These are phyloP conservation scores for Erigeron philadelphicus DNA, from an alignment of 140 eudicot species.

Conservation along the genomic window DNA sequence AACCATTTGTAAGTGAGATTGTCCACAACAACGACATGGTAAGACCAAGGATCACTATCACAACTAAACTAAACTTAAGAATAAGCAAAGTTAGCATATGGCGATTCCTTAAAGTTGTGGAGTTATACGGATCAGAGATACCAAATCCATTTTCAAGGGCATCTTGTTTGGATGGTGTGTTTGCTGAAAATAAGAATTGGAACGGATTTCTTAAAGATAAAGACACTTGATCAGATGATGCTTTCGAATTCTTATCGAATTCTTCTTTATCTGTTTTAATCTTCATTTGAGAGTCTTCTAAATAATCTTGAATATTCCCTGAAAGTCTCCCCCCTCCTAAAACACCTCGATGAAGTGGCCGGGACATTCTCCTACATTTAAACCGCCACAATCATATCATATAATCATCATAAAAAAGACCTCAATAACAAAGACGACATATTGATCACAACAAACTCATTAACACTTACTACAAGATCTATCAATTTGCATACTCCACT, in stretches of 20 bases:
- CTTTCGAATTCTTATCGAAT: constrained; percentile 30
- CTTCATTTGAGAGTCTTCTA: constrained; percentile 80
- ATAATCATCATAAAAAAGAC: neutral
- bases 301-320: constrained; percentile 51
- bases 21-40: constrained; percentile 85
- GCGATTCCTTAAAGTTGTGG: constrained; percentile 48
- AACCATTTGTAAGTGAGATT: constrained; percentile 48
- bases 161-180: constrained; percentile 43
- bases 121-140: constrained; percentile 49
- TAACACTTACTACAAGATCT: constrained; percentile 15
- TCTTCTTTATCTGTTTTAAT: constrained; percentile 69
- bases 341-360: constrained; percentile 79
- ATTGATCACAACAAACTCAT: neutral
- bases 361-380: constrained; percentile 65
- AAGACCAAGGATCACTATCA: constrained; percentile 68
- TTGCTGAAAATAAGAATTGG: constrained; percentile 47
- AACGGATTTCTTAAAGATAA: constrained; percentile 53
- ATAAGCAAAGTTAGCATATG: constrained; percentile 48
- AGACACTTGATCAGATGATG: constrained; percentile 41
- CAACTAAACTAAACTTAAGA: constrained; percentile 63
- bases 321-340: constrained; percentile 61
- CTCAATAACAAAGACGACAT: neutral
- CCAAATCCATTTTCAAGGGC: constrained; percentile 56
- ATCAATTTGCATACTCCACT: constrained; percentile 11
- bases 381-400: constrained; percentile 6